Percentiles rank a stretch among this genome's conserved stretches.
Conservation (phyloP, 495 filamentous ascomycete species). For the Thermochaetoides thermophila region DNA sequence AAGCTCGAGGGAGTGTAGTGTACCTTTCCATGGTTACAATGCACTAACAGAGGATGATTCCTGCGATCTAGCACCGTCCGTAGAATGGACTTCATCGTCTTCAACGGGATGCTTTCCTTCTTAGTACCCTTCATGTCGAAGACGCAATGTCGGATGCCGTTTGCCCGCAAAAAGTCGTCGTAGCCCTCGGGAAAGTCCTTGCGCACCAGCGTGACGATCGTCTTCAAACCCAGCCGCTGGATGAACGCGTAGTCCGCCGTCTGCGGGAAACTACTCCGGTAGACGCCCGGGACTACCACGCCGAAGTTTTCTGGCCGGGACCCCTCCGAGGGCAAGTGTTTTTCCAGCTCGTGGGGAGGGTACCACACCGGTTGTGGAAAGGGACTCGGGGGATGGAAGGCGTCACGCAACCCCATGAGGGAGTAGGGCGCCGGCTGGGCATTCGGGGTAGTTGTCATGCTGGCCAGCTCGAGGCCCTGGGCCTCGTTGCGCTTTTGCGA, state of each 20-base stretch:
- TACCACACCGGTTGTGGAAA: not conserved
- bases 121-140: slow-evolving; percentile 69
- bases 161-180: slow-evolving; percentile 41
- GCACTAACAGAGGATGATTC: slow-evolving; percentile 65
- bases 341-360: not conserved
- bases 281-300: slow-evolving; percentile 49
- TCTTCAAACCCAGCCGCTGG: slow-evolving; percentile 49
- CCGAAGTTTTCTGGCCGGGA: slow-evolving; percentile 55
- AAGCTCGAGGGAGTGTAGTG: too few species aligned
- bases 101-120: slow-evolving; percentile 45
- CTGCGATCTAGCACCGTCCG: slow-evolving; percentile 45
- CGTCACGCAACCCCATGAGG: too few species aligned
- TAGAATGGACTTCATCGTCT: slow-evolving; percentile 48
- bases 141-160: slow-evolving; percentile 49
- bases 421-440: too few species aligned
- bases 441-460: too few species aligned
- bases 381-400: slow-evolving; percentile 5
- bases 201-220: slow-evolving; percentile 64
- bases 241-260: slow-evolving; percentile 50
- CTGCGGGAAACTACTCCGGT: slow-evolving; percentile 62
- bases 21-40: slow-evolving; percentile 83
- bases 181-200: slow-evolving; percentile 45
- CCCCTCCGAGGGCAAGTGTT: slow-evolving; percentile 9
- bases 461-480: slow-evolving; percentile 12
- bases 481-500: too few species aligned